Conservation (phyloP, 805 yeast genomes). For the Priceomyces melissophilus region DNA sequence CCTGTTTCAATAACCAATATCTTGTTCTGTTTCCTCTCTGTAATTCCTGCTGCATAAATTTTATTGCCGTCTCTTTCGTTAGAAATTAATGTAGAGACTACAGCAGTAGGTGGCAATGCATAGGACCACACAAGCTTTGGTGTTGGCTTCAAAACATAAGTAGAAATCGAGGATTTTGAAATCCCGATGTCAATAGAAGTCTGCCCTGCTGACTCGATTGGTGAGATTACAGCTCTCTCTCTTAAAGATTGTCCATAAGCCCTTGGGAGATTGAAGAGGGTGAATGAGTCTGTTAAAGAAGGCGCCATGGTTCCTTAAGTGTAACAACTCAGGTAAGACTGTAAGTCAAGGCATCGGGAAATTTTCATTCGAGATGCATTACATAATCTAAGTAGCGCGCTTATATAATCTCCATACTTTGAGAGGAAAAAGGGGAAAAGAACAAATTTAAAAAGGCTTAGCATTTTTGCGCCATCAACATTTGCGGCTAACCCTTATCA, state of each 20-base stretch:
- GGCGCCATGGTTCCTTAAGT: constrained; percentile 9
- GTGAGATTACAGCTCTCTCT: constrained; percentile 22
- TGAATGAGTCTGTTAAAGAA: constrained; percentile 26
- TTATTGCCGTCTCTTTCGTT: constrained; percentile 9
- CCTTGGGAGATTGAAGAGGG: constrained; percentile 31
- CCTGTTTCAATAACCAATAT: constrained; percentile 20
- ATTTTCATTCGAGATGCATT: neutral
- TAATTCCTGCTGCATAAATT: constrained; percentile 37
- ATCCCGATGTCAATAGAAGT: constrained; percentile 48
- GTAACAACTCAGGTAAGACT: neutral
- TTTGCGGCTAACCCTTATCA: too few relatives aligned
- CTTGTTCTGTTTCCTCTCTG: constrained; percentile 31
- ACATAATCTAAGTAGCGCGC: too few relatives aligned
- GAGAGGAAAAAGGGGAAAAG: too few relatives aligned
- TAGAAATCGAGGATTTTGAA: constrained; percentile 50
- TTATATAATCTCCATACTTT: too few relatives aligned
- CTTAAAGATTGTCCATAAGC: constrained; percentile 25
- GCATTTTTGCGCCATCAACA: too few relatives aligned
- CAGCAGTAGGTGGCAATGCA: constrained; percentile 47
- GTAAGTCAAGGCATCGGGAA: constrained; percentile 1
- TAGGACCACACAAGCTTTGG: constrained; percentile 57
- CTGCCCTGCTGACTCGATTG: constrained; percentile 19
- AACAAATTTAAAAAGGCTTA: too few relatives aligned
- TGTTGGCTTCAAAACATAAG: constrained; percentile 51
- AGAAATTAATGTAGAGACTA: constrained; percentile 41